Evolutionary conservation across 2,329 filamentous ascomycete species (phyloP), one percentile per base, ranked within the genome.

Genomic region (Epichloe aotearoae): DNA sequence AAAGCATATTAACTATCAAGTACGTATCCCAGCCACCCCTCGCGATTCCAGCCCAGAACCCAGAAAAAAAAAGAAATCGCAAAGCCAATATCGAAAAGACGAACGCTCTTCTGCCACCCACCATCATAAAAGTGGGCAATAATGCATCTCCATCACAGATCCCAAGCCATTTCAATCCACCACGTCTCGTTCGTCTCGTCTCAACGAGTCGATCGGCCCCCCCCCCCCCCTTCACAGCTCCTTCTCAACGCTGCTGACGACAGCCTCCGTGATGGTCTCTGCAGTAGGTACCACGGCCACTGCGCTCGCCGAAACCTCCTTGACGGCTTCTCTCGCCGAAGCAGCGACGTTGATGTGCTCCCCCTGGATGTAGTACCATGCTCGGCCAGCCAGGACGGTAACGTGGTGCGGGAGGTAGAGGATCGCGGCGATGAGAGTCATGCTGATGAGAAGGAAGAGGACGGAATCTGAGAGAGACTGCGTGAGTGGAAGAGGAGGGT

Each of bases 331-430:
- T 15, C 62, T 58, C 33, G 65, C 62, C 17, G 61, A 63, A 20
- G 60, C 61, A 3, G 58, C 71, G 42, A 75, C 68, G 52, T 76
- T 72, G 53, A 74, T 75, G 59, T 80, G 77, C 63, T 95, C 89
- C 58, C 58, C 93, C 57, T 84, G 83, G 67, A 88, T 87, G 75
- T 98, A 98, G 75, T 96, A 98, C 80, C 88, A 95, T 50, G 88
- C 83, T 64, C 91, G 86, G 64, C 82, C 81, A 63, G 84, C 79
- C 60, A 98, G 83, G 64, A 88, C 84, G 61, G 80, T 76, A 61
- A 97, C 73, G 71, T 97, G 91, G 62, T 94, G 85, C 11, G 93
- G 93, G 17, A 98, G 86, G 74, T 98, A 98, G 57, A 97, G 82
- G 56, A 87, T 84, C 49, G 83, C 83, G 58, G 89, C 93, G 64